phyloP scores from a whole-genome alignment of 2,329 filamentous ascomycete species.

The Daldinia eschscholtzii region DNA sequence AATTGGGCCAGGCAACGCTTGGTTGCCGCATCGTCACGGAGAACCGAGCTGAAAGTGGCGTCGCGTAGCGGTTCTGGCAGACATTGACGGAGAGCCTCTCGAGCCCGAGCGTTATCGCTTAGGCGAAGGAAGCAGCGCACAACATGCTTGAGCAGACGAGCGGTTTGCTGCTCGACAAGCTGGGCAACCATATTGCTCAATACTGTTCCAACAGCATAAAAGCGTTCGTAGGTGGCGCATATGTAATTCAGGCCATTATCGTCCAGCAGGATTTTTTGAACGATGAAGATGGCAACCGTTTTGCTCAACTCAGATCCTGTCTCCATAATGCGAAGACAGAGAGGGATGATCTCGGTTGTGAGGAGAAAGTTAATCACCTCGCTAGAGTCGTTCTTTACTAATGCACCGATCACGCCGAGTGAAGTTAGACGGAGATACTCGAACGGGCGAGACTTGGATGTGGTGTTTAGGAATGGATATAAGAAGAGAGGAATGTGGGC shows the following conservation, averaged over 20 bases:
- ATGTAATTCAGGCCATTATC: constrained; percentile 98
- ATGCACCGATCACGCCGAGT: constrained; percentile 93
- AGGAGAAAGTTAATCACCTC: constrained; percentile 99
- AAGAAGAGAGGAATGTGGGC: constrained; percentile 98
- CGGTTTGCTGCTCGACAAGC: constrained; percentile 97
- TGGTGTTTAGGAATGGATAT: constrained; percentile 98
- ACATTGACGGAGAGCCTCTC: constrained; percentile 94
- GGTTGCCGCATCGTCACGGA: constrained; percentile 95
- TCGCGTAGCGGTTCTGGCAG: constrained; percentile 98
- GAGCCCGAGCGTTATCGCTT: constrained; percentile 94
- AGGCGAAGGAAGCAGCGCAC: constrained; percentile 95
- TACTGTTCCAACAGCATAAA: constrained; percentile 97
- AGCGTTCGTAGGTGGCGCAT: constrained; percentile 97
- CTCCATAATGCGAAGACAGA: constrained; percentile 99
- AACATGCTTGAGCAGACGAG: constrained; percentile 94
- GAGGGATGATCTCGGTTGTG: constrained; percentile 97
- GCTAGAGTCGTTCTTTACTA: constrained; percentile 98
- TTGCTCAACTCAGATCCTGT: constrained; percentile 98
- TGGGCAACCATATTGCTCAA: constrained; percentile 99
- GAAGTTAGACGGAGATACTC: constrained; percentile 97
- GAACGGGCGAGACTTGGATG: constrained; percentile 96
- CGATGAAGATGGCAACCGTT: constrained; percentile 99
- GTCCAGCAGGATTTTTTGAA: constrained; percentile 97
- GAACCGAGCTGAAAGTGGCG: constrained; percentile 94
- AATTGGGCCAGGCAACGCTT: constrained; percentile 98